Evolutionary conservation across 768 basidiomycete species (phyloP).

Genomic region (Leccinum imitatum): DNA sequence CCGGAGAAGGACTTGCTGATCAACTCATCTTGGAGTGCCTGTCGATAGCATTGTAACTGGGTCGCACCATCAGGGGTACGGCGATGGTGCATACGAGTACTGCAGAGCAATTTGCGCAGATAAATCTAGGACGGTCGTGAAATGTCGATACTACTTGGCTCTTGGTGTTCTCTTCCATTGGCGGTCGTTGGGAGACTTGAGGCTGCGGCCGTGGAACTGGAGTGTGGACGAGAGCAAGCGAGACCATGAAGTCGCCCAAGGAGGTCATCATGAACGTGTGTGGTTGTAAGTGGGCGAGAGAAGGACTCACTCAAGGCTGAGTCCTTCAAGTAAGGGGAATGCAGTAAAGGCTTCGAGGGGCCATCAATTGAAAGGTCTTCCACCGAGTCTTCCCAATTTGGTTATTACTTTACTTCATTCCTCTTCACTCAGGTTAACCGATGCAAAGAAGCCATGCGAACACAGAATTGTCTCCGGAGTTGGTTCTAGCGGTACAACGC

Average conservation of each 20-base stretch:
- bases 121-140: slow-evolving; percentile 64
- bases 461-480: slow-evolving; percentile 62
- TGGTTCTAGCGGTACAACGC: slow-evolving; percentile 68
- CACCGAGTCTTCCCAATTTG: slow-evolving; percentile 14
- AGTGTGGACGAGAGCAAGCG: slow-evolving; percentile 16
- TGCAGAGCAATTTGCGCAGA: slow-evolving; percentile 67
- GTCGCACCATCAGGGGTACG: not conserved
- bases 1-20: slow-evolving; percentile 86
- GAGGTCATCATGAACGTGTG: slow-evolving; percentile 16
- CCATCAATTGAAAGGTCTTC: not conserved
- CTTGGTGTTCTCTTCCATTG: slow-evolving; percentile 43
- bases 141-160: slow-evolving; percentile 60
- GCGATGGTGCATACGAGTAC: slow-evolving; percentile 53
- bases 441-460: slow-evolving; percentile 25
- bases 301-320: slow-evolving; percentile 11
- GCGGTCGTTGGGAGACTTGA: not conserved
- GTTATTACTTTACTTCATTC: not conserved
- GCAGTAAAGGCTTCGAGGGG: not conserved
- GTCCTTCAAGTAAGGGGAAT: not conserved
- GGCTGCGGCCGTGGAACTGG: not conserved
- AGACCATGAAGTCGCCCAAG: slow-evolving; percentile 23
- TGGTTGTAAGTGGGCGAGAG: not conserved
- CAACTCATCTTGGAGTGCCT: slow-evolving; percentile 82
- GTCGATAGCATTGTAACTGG: not conserved
- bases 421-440: not conserved